Percentiles rank a stretch among this genome's conserved stretches.
Evolutionary conservation across 352 stramenopile species (phyloP).

Genomic region (Phytophthora cryptogea): DNA sequence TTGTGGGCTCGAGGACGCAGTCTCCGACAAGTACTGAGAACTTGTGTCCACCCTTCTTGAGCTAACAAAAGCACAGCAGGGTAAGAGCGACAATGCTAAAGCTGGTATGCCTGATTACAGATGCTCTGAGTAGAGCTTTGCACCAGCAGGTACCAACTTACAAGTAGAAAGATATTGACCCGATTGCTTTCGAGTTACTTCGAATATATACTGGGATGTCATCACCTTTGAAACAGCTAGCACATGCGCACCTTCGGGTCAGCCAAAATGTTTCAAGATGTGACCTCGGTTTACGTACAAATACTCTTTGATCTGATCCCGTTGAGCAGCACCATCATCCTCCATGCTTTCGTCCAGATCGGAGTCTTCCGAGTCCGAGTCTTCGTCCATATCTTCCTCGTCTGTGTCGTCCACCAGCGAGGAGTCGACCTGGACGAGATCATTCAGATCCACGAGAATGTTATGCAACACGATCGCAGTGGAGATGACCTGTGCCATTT

Average conservation of each 20-base stretch:
- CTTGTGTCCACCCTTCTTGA: neutral
- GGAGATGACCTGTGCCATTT: slow-evolving; percentile 31
- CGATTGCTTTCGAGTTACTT: neutral
- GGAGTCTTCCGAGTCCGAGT: slow-evolving; percentile 18
- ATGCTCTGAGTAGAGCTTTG: no score
- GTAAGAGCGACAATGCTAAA: no score
- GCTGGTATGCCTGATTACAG: no score
- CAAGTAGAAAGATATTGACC: no score
- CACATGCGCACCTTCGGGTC: slow-evolving; percentile 4
- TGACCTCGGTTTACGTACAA: slow-evolving; percentile 16
- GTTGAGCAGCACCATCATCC: slow-evolving; percentile 3
- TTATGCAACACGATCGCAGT: slow-evolving; percentile 26
- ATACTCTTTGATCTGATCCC: slow-evolving; percentile 25
- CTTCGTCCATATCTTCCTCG: slow-evolving; percentile 27
- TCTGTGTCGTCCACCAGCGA: slow-evolving; percentile 26
- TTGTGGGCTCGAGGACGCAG: neutral
- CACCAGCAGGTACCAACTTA: no score
- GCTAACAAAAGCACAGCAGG: no score
- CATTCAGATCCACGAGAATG: slow-evolving; percentile 19
- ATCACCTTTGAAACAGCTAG: neutral
- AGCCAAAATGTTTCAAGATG: slow-evolving; percentile 16
- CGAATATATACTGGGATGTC: neutral
- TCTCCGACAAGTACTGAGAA: neutral
- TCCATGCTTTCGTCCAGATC: slow-evolving; percentile 26
- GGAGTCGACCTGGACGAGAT: slow-evolving; percentile 20